Percentiles rank a stretch among this genome's conserved stretches.
phyloP scores from a whole-genome alignment of 1,284 basidiomycete species.

The Malassezia japonica region DNA sequence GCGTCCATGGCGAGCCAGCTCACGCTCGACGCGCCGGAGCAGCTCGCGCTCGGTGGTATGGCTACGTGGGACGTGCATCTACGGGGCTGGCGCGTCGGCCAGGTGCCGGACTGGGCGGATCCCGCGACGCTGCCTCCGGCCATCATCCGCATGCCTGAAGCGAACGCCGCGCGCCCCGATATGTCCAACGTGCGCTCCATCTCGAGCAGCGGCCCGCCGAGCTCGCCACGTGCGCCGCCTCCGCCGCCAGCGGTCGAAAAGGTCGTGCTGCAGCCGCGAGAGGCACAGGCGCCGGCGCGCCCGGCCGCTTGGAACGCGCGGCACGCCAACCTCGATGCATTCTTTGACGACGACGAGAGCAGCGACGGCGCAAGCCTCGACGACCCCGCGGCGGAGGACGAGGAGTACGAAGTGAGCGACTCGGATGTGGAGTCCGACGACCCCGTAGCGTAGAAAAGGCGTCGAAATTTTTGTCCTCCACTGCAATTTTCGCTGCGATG shows the following conservation, averaged over 20 bases:
- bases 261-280: conserved; percentile 5
- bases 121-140: conserved; percentile 17
- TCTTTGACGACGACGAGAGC: conserved; percentile 36
- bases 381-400: conserved; percentile 31
- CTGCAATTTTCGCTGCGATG: conserved; percentile 8
- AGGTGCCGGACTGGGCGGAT: background rate
- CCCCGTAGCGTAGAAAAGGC: background rate
- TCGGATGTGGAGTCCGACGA: background rate
- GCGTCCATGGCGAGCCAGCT: background rate
- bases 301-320: conserved; percentile 9
- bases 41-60: background rate
- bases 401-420: conserved; percentile 16
- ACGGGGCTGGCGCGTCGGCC: background rate
- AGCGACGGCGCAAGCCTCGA: conserved; percentile 17
- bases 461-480: background rate
- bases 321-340: conserved; percentile 41
- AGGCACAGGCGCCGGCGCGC: background rate
- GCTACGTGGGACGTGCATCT: background rate
- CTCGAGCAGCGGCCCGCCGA: conserved; percentile 17
- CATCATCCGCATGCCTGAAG: conserved; percentile 17
- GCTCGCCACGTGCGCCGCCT: no score
- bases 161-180: conserved; percentile 1
- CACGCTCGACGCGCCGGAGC: background rate
- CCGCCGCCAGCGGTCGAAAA: background rate
- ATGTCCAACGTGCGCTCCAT: conserved; percentile 22